Conservation (phyloP, 108 stramenopile species). For the Fragilariopsis cylindrus region DNA sequence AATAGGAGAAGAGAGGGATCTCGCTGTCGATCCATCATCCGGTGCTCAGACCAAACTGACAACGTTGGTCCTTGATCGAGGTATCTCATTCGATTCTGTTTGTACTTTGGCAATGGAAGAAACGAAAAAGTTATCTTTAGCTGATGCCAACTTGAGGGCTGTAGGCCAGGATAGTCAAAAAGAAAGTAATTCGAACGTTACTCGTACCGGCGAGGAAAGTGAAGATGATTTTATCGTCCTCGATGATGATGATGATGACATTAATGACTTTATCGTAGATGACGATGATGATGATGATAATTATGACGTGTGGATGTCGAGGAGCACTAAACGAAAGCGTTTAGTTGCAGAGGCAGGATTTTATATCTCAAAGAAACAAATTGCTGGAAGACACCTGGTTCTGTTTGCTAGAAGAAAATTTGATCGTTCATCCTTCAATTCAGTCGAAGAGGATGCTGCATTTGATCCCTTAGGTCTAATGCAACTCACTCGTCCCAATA, state of each 20-base stretch:
- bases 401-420: conserved; percentile 53
- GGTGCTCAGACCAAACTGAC: conserved; percentile 55
- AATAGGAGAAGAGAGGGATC: conserved; percentile 27
- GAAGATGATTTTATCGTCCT: conserved; percentile 16
- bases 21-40: conserved; percentile 51
- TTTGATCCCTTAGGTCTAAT: conserved; percentile 49
- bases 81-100: conserved; percentile 38
- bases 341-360: conserved; percentile 43
- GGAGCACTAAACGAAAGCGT: conserved; percentile 1
- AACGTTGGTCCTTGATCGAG: conserved; percentile 52
- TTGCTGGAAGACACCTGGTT: conserved; percentile 46
- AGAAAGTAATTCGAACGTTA: conserved; percentile 1
- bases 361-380: conserved; percentile 42
- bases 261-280: not conserved
- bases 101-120: conserved; percentile 22
- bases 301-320: conserved; percentile 20
- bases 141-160: not conserved
- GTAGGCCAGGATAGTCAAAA: not conserved
- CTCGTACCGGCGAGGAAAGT: conserved; percentile 3
- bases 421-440: conserved; percentile 13
- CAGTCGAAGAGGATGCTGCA: conserved; percentile 20
- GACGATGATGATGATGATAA: conserved; percentile 24
- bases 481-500: conserved; percentile 61
- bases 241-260: conserved; percentile 1
- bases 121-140: not conserved